phyloP scores from a whole-genome alignment of 176 grass and related monocot genomes.

The Raddia guianensis region DNA sequence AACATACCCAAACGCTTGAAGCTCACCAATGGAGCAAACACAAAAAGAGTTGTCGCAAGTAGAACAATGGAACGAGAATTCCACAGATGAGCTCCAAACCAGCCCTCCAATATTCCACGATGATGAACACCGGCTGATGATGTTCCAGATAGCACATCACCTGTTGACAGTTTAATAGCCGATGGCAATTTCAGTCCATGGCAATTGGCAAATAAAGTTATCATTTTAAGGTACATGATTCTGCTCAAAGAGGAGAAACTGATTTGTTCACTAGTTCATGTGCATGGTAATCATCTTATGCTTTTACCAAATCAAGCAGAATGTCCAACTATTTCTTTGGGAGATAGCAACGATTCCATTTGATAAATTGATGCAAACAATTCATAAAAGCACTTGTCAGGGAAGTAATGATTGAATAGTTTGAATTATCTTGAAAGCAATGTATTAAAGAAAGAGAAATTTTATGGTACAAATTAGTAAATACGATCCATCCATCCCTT shows the following conservation, averaged over 20 bases:
- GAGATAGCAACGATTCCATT: neutral
- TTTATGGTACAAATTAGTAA: too few species aligned
- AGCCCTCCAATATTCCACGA: conserved; percentile 83
- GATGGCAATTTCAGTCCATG: neutral
- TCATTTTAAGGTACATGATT: conserved; percentile 16
- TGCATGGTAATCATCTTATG: neutral
- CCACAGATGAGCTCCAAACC: conserved; percentile 91
- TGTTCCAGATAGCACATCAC: conserved; percentile 93
- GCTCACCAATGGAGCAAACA: conserved; percentile 89
- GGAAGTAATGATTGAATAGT: conserved; percentile 6
- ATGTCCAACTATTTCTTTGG: neutral
- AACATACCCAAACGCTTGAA: conserved; percentile 83
- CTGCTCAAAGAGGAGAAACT: conserved; percentile 10
- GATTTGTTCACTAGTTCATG: neutral
- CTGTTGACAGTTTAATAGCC: conserved; percentile 42
- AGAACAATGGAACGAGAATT: conserved; percentile 77
- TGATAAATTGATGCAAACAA: conserved; percentile 5
- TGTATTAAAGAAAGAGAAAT: neutral
- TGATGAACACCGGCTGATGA: conserved; percentile 73
- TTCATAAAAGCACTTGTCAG: neutral
- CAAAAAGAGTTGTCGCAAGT: conserved; percentile 67
- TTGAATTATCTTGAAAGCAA: conserved; percentile 10
- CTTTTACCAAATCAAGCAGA: neutral
- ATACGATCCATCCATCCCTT: too few species aligned
- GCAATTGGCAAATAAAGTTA: conserved; percentile 24